Evolutionary conservation across 2,329 filamentous ascomycete genomes (phyloP).

Genomic region (Alternaria sp.): DNA sequence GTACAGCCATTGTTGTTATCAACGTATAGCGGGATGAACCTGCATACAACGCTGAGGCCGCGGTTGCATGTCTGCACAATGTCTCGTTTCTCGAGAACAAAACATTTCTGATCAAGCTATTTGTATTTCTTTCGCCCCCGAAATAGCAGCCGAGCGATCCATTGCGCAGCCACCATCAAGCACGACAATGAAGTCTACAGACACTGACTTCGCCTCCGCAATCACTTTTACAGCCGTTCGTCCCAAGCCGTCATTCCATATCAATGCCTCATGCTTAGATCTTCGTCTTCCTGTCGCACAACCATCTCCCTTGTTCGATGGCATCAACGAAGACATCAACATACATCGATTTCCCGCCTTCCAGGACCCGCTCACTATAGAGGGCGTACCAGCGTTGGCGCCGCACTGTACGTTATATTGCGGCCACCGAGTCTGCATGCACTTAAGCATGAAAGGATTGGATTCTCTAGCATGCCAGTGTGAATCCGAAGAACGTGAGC

Average conservation of each 20-base stretch:
- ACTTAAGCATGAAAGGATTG: not conserved
- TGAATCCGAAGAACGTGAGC: not conserved
- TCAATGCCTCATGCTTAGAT: not conserved
- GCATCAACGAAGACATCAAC: constrained; percentile 10
- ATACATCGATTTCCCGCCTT: constrained; percentile 11
- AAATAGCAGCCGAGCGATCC: not conserved
- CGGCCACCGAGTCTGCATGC: not conserved
- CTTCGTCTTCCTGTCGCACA: not conserved
- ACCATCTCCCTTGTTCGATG: constrained; percentile 12
- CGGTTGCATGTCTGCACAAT: not conserved
- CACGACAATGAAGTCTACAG: constrained; percentile 4
- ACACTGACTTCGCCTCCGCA: not conserved
- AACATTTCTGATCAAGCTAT: not conserved
- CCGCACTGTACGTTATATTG: constrained; percentile 4
- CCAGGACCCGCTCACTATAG: not conserved
- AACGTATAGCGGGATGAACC: too few relatives aligned
- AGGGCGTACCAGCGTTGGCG: not conserved
- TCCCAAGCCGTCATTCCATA: not conserved
- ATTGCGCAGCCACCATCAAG: not conserved
- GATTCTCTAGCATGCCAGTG: not conserved
- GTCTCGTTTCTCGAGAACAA: not conserved
- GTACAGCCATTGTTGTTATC: not conserved
- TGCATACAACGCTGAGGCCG: not conserved
- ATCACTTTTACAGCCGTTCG: not conserved
- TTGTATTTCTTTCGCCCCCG: not conserved